These are phyloP conservation scores for Xanthoconium separans DNA, from an alignment of 1,284 basidiomycete genomes.

Conservation along the genomic window DNA sequence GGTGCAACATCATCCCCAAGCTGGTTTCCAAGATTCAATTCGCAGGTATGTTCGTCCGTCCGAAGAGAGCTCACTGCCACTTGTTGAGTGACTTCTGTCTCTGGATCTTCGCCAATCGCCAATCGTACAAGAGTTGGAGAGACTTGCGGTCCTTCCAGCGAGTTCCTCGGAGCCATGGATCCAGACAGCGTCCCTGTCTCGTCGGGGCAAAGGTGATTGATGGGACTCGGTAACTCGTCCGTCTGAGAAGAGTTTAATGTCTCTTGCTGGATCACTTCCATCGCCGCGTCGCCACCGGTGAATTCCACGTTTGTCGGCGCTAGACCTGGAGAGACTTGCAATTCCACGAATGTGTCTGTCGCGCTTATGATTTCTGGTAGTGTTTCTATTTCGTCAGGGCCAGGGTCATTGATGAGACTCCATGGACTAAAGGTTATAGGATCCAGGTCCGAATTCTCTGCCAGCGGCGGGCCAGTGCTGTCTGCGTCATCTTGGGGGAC, in stretches of 20 bases:
- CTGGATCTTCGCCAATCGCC: not conserved
- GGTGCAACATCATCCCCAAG: not conserved
- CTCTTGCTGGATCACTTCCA: no score
- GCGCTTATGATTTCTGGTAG: not conserved
- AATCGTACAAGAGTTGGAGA: slow-evolving; percentile 1
- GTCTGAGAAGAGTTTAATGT: no score
- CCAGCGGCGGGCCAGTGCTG: not conserved
- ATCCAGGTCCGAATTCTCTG: not conserved
- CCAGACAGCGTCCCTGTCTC: no score
- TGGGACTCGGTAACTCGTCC: no score
- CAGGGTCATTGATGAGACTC: not conserved
- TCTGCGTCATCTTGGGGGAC: not conserved
- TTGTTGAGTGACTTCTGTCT: not conserved
- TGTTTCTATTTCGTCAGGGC: not conserved
- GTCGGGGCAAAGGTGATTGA: no score
- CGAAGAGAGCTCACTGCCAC: not conserved
- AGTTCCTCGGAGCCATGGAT: no score
- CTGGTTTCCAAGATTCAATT: not conserved
- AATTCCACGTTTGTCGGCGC: no score
- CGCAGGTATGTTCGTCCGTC: not conserved
- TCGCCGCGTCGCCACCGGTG: no score
- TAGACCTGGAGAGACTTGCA: not conserved
- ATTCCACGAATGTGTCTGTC: not conserved
- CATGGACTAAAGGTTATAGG: not conserved
- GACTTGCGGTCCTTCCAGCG: not conserved